Percentiles rank a stretch among this genome's conserved stretches.
Evolutionary conservation across 495 filamentous ascomycete genomes (phyloP).

Genomic region (Penicillium goetzii): DNA sequence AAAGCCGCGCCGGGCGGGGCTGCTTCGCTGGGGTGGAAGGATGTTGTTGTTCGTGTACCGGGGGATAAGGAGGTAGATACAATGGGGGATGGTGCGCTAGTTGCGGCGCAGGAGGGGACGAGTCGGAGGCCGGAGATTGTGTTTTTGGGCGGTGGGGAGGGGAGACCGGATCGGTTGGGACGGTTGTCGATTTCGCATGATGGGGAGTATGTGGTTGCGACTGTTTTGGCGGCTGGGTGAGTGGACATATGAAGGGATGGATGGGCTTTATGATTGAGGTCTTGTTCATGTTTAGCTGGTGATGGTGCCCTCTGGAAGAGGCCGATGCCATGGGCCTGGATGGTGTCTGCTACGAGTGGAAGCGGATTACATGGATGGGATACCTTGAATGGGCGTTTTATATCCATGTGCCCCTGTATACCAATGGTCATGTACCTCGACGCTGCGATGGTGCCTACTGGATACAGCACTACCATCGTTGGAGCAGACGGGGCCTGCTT

Average conservation of each 20-base stretch:
- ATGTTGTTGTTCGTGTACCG: conserved; percentile 43
- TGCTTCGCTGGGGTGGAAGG: conserved; percentile 43
- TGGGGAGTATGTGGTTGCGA: conserved; percentile 62
- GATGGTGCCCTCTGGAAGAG: not conserved
- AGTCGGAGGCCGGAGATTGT: conserved; percentile 47
- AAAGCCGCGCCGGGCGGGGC: conserved; percentile 52
- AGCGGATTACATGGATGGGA: not conserved
- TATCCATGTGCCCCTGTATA: not conserved
- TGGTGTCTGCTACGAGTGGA: not conserved
- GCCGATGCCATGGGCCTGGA: not conserved
- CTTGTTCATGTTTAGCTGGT: not conserved
- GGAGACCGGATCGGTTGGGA: conserved; percentile 34
- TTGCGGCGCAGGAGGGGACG: conserved; percentile 16
- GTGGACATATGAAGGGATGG: conserved; percentile 1
- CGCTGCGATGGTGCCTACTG: not conserved
- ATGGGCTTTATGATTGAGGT: not conserved
- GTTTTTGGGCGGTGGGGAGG: conserved; percentile 34
- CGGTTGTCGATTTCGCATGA: conserved; percentile 61
- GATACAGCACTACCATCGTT: not conserved
- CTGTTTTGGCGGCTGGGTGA: conserved; percentile 49
- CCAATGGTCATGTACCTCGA: not conserved
- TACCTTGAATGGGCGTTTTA: not conserved
- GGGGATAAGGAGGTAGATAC: conserved; percentile 11
- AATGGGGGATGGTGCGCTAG: not conserved
- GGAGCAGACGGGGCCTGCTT: not conserved